Base-by-base conservation (phyloP, 2,329 filamentous ascomycete species). In the Cytospora leucostoma region DNA sequence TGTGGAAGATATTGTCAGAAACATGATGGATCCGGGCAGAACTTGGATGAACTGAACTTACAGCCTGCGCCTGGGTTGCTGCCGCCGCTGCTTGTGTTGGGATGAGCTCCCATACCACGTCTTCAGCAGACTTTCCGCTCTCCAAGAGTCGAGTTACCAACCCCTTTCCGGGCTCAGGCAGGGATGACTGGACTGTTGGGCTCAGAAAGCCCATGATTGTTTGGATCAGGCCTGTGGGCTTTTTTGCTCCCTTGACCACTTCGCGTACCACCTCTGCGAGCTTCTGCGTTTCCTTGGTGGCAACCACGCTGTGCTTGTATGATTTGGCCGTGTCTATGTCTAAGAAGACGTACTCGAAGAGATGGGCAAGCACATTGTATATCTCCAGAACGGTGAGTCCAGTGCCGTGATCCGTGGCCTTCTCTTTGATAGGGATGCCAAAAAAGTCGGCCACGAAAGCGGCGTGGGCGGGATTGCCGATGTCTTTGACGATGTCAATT, bases 311-410 rank as follows among this genome's bases (percentile, higher is more conserved):
- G 63, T 75, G 76, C 67, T 74, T 81, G 54, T 56, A 56, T 13
- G 54, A 56, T 38, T 21, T 40, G 54, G 54, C 35, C n/a, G 35
- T 73, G 68, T 86, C 79, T 32, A 82, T 67, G 70, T 84, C 78
- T 70, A 82, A 78, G 77, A 84, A 81, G 66, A 85, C 77, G 70
- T 80, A 75, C 58, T 78, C 79, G 74, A 84, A 86, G 61, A 86
- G 78, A 19, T 82, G 78, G 3, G 82, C 76, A 54, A 85, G 77
- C n/a, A 80, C 76, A 74, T 80, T 81, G 71, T 81, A 83, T 12
- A 56, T 4, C 37, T 56, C 34, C 13, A 27, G 54, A 12, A 19
- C n/a, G 34, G 54, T 56, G 19, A 56, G 21, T 10, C 54, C 27
- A 27, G 7, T 17, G 10, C 35, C 54, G 4, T 44, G 54, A 32